Percentiles rank a stretch among this genome's conserved stretches.
These are phyloP conservation scores for Cutaneotrichosporon cavernicola DNA, from an alignment of 1,284 basidiomycete genomes.

Conservation along the genomic window DNA sequence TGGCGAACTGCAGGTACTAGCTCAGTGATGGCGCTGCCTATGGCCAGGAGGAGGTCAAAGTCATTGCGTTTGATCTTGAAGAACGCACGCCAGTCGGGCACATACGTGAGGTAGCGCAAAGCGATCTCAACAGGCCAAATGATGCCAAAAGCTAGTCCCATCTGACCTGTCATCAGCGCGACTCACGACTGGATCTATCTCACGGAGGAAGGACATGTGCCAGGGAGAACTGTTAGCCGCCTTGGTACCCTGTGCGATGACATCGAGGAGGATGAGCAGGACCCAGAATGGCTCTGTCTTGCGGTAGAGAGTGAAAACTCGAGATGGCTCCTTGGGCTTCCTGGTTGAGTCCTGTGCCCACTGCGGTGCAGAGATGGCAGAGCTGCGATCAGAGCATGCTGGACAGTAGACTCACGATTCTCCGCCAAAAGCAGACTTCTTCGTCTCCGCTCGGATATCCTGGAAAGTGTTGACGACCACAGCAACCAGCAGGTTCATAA, in stretches of 20 bases:
- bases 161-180: conserved; percentile 56
- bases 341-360: conserved; percentile 37
- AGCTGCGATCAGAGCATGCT: neutral
- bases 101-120: conserved; percentile 67
- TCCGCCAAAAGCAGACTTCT: conserved; percentile 90
- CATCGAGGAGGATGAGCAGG: conserved; percentile 63
- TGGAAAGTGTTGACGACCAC: conserved; percentile 95
- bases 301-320: conserved; percentile 37
- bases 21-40: conserved; percentile 78
- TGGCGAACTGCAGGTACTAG: conserved; percentile 69
- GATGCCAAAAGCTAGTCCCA: conserved; percentile 77
- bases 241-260: conserved; percentile 75
- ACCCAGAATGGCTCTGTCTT: conserved; percentile 70
- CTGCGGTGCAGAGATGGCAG: conserved; percentile 32
- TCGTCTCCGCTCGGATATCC: conserved; percentile 81
- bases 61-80: conserved; percentile 67
- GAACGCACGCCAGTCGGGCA: conserved; percentile 82
- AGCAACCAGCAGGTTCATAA: conserved; percentile 92
- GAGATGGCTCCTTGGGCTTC: conserved; percentile 31
- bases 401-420: conserved; percentile 55
- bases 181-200: neutral
- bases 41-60: conserved; percentile 77
- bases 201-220: conserved; percentile 54
- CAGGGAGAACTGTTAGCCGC: conserved; percentile 60
- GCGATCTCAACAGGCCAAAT: conserved; percentile 87